A percentile compares a stretch with the other conserved stretches of the same genome.
These are phyloP conservation scores for Prunus mongolica DNA, from an alignment of 306 rosid species.

Conservation along the genomic window DNA sequence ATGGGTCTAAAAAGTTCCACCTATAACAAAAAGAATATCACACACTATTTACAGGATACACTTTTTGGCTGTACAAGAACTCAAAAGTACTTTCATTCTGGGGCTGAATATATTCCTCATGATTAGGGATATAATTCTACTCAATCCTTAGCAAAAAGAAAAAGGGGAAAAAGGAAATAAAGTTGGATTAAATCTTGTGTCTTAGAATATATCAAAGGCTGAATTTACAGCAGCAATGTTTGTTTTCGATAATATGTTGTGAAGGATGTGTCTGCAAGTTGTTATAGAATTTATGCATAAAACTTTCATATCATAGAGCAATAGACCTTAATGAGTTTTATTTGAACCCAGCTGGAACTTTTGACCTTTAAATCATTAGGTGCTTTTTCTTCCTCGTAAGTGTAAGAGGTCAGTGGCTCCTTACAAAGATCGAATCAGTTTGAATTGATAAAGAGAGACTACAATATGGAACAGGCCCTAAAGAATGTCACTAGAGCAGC, in stretches of 20 bases:
- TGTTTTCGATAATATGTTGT: background rate
- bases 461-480: background rate
- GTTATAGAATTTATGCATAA: background rate
- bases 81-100: background rate
- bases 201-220: background rate
- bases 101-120: conserved; percentile 1
- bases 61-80: conserved; percentile 4
- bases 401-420: background rate
- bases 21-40: background rate
- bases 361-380: background rate
- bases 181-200: background rate
- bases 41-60: conserved; percentile 3
- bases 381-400: background rate
- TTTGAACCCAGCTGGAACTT: conserved; percentile 4
- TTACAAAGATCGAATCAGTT: background rate
- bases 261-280: no score
- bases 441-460: background rate
- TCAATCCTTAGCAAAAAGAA: background rate
- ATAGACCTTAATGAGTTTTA: background rate
- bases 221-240: background rate
- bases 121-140: background rate
- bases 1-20: background rate
- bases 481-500: background rate
- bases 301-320: background rate
- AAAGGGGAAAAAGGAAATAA: background rate